Conservation (phyloP, 169 alveolate genomes). For the Plasmodium malariae region DNA sequence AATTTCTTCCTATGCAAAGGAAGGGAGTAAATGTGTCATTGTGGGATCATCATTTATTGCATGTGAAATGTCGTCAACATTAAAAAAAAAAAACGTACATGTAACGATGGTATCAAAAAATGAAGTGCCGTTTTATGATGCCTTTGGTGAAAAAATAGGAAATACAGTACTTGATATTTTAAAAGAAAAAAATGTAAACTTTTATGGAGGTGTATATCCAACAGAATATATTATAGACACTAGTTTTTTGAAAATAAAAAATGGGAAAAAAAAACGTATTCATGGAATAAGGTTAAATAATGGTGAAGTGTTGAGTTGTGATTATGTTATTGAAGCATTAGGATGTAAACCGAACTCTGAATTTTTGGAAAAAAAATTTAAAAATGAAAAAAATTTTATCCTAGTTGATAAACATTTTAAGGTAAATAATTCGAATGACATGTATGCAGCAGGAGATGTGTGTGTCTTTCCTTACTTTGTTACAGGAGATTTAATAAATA, state of each 20-base stretch:
- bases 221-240: slow-evolving; percentile 62
- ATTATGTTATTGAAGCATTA: slow-evolving; percentile 86
- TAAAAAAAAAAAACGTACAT: slow-evolving; percentile 80
- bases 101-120: slow-evolving; percentile 82
- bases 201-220: slow-evolving; percentile 74
- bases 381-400: slow-evolving; percentile 77
- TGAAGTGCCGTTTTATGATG: slow-evolving; percentile 75
- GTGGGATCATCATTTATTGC: slow-evolving; percentile 87
- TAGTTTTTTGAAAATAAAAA: slow-evolving; percentile 27
- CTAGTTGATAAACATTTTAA: slow-evolving; percentile 79
- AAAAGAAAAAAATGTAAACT: slow-evolving; percentile 78
- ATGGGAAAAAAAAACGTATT: slow-evolving; percentile 70
- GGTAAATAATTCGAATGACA: slow-evolving; percentile 80
- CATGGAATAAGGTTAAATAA: slow-evolving; percentile 80
- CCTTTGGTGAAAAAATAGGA: slow-evolving; percentile 82
- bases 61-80: slow-evolving; percentile 84
- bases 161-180: slow-evolving; percentile 76
- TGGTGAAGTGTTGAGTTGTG: slow-evolving; percentile 81
- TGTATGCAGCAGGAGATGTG: slow-evolving; percentile 86
- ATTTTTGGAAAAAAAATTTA: slow-evolving; percentile 76
- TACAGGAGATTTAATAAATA: slow-evolving; percentile 79
- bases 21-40: slow-evolving; percentile 79
- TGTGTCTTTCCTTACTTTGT: slow-evolving; percentile 84
- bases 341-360: slow-evolving; percentile 83
- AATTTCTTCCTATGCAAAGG: slow-evolving; percentile 76